Conservation (phyloP, 2,329 filamentous ascomycete genomes). For the Raffaelea ambrosiae region DNA sequence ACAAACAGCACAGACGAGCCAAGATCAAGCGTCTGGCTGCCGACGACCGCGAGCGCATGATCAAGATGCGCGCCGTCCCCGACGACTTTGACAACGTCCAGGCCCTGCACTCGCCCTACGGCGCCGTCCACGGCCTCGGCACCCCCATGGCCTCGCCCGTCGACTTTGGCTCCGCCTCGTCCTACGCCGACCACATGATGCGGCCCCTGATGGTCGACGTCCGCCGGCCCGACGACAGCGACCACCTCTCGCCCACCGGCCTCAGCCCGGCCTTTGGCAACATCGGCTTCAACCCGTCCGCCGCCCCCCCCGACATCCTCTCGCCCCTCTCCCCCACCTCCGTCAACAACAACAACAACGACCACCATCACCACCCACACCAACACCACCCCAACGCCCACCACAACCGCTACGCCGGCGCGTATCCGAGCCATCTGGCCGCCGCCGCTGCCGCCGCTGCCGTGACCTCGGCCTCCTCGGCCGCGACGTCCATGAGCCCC, state of each 20-base stretch:
- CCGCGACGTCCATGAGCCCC: constrained; percentile 15
- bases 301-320: constrained; percentile 42
- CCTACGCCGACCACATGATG: constrained; percentile 53
- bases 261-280: constrained; percentile 60
- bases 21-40: constrained; percentile 64
- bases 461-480: not conserved
- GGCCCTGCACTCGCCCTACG: constrained; percentile 59
- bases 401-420: constrained; percentile 41
- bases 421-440: constrained; percentile 38
- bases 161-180: constrained; percentile 35
- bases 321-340: constrained; percentile 50
- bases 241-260: constrained; percentile 51
- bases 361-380: too few relatives aligned
- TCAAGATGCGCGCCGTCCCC: constrained; percentile 63
- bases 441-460: constrained; percentile 22
- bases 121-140: constrained; percentile 46
- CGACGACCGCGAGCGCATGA: constrained; percentile 63
- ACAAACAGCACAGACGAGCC: too few relatives aligned
- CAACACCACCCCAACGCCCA: not conserved
- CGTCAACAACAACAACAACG: constrained; percentile 29
- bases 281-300: constrained; percentile 53
- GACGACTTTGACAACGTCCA: constrained; percentile 65
- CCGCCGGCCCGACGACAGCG: constrained; percentile 53
- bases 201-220: constrained; percentile 62
- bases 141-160: constrained; percentile 39